Conservation (phyloP, 129 eudicot genomes). For the Saussurea involucrata region DNA sequence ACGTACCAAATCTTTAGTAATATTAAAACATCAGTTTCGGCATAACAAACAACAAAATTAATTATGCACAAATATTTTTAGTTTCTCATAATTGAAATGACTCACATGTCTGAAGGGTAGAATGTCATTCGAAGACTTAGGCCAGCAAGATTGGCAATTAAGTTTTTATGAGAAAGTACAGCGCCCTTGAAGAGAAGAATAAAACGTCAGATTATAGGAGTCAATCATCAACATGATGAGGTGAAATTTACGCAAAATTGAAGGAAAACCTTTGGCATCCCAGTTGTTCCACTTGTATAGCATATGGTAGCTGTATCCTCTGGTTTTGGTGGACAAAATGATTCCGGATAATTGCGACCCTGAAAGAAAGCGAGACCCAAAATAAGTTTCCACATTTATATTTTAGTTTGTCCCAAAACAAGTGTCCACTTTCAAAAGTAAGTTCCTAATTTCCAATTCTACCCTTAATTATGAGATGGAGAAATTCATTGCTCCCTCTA, state of each 20-base stretch:
- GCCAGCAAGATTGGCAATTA: constrained; percentile 55
- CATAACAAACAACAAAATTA: background rate
- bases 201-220: background rate
- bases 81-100: background rate
- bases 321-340: constrained; percentile 50
- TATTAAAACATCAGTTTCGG: background rate
- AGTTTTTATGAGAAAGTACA: constrained; percentile 46
- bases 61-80: background rate
- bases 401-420: background rate
- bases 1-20: background rate
- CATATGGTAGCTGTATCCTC: constrained; percentile 61
- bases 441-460: background rate
- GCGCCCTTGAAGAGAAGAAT: constrained; percentile 34
- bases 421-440: background rate
- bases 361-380: constrained; percentile 11
- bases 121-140: constrained; percentile 27
- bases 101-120: constrained; percentile 56
- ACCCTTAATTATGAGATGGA: background rate
- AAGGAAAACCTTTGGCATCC: constrained; percentile 58
- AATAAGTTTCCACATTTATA: background rate
- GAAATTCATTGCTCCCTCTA: background rate
- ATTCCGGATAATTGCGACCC: constrained; percentile 41
- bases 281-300: constrained; percentile 81
- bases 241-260: background rate
- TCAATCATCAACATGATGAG: background rate